Conservation (phyloP, 2,329 filamentous ascomycete species). For the Cladobotryum protrusum region DNA sequence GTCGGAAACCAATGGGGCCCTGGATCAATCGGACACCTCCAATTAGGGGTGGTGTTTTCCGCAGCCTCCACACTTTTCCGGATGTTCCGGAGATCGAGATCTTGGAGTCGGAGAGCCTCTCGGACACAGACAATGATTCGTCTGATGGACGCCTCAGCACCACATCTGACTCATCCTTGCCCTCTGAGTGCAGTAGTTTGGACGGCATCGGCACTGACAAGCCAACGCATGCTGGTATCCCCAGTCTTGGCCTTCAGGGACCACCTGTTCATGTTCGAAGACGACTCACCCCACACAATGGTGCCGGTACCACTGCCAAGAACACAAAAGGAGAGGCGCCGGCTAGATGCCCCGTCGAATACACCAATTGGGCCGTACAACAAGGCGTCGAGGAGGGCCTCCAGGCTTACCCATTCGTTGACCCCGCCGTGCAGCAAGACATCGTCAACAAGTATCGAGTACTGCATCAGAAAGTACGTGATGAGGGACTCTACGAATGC, state of each 20-base stretch:
- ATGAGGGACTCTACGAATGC: constrained; percentile 75
- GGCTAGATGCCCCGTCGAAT: constrained; percentile 51
- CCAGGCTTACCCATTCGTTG: constrained; percentile 73
- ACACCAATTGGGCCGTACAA: constrained; percentile 41
- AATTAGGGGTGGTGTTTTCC: constrained; percentile 43
- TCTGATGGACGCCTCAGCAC: constrained; percentile 3
- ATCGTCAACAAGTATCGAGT: constrained; percentile 79
- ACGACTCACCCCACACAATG: background rate
- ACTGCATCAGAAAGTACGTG: constrained; percentile 64
- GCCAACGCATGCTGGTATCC: background rate
- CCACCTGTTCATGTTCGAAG: background rate
- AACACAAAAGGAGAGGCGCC: constrained; percentile 31
- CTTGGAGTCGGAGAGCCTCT: constrained; percentile 5
- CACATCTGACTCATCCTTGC: background rate
- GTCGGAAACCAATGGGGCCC: constrained; percentile 44
- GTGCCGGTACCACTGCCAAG: background rate
- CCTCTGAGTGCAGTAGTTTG: constrained; percentile 7
- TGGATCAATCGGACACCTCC: constrained; percentile 56
- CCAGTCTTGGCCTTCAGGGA: constrained; percentile 1
- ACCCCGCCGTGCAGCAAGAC: constrained; percentile 63
- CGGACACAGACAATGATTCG: constrained; percentile 8
- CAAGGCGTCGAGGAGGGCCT: constrained; percentile 53
- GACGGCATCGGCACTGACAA: background rate
- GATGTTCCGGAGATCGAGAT: constrained; percentile 14
- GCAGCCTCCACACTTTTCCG: constrained; percentile 8